Evolutionary conservation across 208 protist genomes (phyloP).

Genomic region (Leishmania aethiopica): DNA sequence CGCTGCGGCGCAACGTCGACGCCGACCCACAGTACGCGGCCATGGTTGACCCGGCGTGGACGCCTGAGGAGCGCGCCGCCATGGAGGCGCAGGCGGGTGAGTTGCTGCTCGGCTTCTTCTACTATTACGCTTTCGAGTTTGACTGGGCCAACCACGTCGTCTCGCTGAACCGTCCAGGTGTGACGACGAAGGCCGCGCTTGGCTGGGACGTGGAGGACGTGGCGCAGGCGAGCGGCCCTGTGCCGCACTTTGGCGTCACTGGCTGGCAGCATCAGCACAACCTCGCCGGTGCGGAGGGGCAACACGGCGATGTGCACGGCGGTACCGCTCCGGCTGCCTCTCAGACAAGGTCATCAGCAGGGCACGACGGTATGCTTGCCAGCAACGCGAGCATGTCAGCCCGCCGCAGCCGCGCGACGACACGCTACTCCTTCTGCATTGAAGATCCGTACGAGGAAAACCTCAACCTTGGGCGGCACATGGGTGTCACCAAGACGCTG

Average conservation of each 20-base stretch:
- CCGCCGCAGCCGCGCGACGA: conserved; percentile 30
- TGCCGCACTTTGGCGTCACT: neutral
- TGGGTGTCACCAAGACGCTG: conserved; percentile 84
- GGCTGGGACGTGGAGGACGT: conserved; percentile 82
- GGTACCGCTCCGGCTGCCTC: conserved; percentile 7
- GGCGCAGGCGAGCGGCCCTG: neutral
- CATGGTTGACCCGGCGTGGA: conserved; percentile 47
- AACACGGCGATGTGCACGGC: conserved; percentile 1
- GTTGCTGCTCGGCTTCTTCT: conserved; percentile 89
- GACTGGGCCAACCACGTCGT: conserved; percentile 88
- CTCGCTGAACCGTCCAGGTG: conserved; percentile 75
- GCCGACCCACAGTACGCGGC: conserved; percentile 60
- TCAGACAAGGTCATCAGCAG: neutral
- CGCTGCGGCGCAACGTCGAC: conserved; percentile 42
- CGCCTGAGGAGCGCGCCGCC: conserved; percentile 29
- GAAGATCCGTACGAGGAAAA: conserved; percentile 93
- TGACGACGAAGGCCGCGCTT: conserved; percentile 80
- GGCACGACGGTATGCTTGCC: neutral
- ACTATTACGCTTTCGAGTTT: conserved; percentile 91
- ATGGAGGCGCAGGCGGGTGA: conserved; percentile 64
- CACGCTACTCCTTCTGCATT: conserved; percentile 88
- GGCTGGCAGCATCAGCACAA: conserved; percentile 1
- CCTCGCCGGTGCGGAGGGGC: neutral
- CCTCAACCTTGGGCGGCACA: conserved; percentile 83
- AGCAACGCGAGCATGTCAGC: conserved; percentile 1